Evolutionary conservation across 176 grass and related monocot species (phyloP).

Genomic region (Carex cristatella): DNA sequence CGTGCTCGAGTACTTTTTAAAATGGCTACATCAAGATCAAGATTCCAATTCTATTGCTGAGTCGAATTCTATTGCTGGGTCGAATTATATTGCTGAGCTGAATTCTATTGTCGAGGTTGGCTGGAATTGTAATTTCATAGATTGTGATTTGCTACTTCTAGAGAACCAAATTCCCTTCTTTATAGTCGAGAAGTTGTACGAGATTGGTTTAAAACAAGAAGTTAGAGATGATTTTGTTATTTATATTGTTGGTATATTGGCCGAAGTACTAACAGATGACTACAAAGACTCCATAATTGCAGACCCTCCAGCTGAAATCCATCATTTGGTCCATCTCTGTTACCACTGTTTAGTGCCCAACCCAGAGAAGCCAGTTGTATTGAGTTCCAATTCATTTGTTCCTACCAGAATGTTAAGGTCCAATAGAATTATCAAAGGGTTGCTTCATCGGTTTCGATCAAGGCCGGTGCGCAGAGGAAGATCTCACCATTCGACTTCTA

Average conservation of each 20-base stretch:
- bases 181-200: not conserved
- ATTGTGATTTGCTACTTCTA: not conserved
- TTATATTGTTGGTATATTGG: too few relatives aligned
- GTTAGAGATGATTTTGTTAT: not conserved
- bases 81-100: too few relatives aligned
- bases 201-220: not conserved
- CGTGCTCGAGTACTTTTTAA: not conserved
- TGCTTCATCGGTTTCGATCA: not conserved
- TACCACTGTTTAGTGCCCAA: not conserved
- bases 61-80: too few relatives aligned
- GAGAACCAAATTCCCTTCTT: conserved; percentile 20
- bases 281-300: too few relatives aligned
- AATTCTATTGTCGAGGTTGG: too few relatives aligned
- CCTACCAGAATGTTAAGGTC: not conserved
- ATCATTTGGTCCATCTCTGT: conserved; percentile 4
- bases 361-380: not conserved
- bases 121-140: not conserved
- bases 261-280: too few relatives aligned
- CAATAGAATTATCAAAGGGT: not conserved
- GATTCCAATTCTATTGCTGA: too few relatives aligned
- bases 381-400: not conserved
- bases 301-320: not conserved
- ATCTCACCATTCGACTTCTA: not conserved
- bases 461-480: not conserved
- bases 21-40: too few relatives aligned